These are phyloP conservation scores for Bretschneidera sinensis DNA, from an alignment of 345 rosid species.

Conservation along the genomic window DNA sequence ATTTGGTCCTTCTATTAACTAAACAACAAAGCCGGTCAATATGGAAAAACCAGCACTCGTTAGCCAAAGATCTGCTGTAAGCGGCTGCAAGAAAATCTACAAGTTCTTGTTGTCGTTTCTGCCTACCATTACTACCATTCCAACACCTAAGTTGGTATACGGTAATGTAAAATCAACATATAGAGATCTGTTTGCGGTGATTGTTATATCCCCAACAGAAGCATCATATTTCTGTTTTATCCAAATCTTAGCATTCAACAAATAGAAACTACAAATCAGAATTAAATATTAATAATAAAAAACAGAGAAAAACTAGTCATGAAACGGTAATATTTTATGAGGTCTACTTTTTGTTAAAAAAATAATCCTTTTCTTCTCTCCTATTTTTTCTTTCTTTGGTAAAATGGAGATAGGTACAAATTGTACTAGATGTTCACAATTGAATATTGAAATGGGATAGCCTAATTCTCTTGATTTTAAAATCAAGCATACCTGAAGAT, in stretches of 20 bases:
- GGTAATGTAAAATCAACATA: slow-evolving; percentile 49
- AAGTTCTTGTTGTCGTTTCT: slow-evolving; percentile 12
- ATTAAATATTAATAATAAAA: too few relatives aligned
- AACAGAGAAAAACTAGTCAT: too few relatives aligned
- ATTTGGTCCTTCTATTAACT: slow-evolving; percentile 29
- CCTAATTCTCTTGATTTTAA: too few relatives aligned
- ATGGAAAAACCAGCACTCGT: slow-evolving; percentile 14
- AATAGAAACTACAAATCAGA: too few relatives aligned
- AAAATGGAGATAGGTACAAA: too few relatives aligned
- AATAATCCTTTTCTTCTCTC: too few relatives aligned
- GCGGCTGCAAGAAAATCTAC: slow-evolving; percentile 25
- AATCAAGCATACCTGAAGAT: slow-evolving; percentile 31
- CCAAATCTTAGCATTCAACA: too few relatives aligned
- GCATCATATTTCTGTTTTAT: slow-evolving; percentile 36
- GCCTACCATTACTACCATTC: slow-evolving; percentile 21
- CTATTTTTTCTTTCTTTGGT: too few relatives aligned
- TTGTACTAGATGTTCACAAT: too few relatives aligned
- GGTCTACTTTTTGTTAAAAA: too few relatives aligned
- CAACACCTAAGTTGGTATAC: slow-evolving; percentile 20
- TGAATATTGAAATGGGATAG: too few relatives aligned
- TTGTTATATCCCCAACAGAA: slow-evolving; percentile 39
- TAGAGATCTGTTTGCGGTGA: slow-evolving; percentile 33
- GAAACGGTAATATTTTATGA: too few relatives aligned
- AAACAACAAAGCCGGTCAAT: slow-evolving; percentile 21
- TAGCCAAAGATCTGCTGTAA: slow-evolving; percentile 22